phyloP scores from a whole-genome alignment of 1,284 basidiomycete genomes.

The Stereum hirsutum region DNA sequence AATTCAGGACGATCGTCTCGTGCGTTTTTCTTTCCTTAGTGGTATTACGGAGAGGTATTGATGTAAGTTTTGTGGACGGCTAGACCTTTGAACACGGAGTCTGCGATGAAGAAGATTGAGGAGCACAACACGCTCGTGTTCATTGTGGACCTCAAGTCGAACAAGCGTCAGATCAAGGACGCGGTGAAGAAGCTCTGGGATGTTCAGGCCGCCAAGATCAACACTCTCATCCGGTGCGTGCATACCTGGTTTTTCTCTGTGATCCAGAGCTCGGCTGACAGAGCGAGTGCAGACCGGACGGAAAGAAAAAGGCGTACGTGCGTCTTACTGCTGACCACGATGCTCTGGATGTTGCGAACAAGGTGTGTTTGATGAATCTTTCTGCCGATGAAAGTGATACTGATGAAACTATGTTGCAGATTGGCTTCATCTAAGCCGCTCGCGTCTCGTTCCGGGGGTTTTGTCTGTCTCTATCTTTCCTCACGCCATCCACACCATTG shows the following conservation, averaged over 20 bases:
- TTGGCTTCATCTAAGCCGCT: conserved; percentile 4
- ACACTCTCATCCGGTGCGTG: conserved; percentile 92
- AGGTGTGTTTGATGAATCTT: conserved; percentile 43
- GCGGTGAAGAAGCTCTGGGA: conserved; percentile 99
- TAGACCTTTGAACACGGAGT: conserved; percentile 77
- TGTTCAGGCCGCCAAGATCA: conserved; percentile 92
- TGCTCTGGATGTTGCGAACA: conserved; percentile 97
- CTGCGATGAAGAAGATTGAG: conserved; percentile 98
- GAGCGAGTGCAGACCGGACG: conserved; percentile 68
- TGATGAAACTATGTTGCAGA: neutral
- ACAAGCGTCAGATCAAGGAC: conserved; percentile 99
- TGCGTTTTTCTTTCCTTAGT: conserved; percentile 27
- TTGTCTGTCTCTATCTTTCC: neutral
- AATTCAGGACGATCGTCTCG: conserved; percentile 91
- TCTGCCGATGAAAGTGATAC: too few relatives aligned
- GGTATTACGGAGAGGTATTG: neutral
- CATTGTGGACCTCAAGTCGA: conserved; percentile 89
- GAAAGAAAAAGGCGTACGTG: conserved; percentile 99
- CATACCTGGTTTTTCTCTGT: conserved; percentile 3
- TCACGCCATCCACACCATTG: neutral
- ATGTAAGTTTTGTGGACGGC: neutral
- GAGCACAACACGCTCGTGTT: conserved; percentile 99
- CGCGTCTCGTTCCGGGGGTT: neutral
- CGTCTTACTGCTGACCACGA: conserved; percentile 93
- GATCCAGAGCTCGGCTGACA: neutral